These are phyloP conservation scores for Serpula lacrymans DNA, from an alignment of 768 basidiomycete genomes.

Conservation along the genomic window DNA sequence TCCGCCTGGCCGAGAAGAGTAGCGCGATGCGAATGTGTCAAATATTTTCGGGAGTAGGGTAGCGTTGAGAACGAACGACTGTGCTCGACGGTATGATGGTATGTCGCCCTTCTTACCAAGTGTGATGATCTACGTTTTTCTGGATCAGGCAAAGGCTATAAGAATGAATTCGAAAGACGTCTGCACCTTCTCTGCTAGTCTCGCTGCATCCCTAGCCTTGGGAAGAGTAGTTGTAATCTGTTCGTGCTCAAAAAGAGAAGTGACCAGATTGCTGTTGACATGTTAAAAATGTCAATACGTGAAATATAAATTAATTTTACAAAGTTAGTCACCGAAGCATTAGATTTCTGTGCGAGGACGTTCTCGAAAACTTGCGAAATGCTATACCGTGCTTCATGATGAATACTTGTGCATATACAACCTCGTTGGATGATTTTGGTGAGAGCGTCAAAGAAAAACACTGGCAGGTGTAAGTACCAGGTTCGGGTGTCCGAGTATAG, in stretches of 20 bases:
- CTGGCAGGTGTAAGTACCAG: not conserved
- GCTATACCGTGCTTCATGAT: slow-evolving; percentile 93
- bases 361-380: slow-evolving; percentile 88
- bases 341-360: slow-evolving; percentile 87
- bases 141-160: slow-evolving; percentile 7
- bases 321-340: slow-evolving; percentile 74
- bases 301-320: not conserved
- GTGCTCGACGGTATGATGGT: slow-evolving; percentile 66
- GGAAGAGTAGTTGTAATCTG: slow-evolving; percentile 94
- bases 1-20: slow-evolving; percentile 79
- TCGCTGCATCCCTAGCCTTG: slow-evolving; percentile 89
- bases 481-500: not conserved
- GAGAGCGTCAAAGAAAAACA: not conserved
- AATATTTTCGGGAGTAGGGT: slow-evolving; percentile 80
- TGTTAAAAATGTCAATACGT: no score
- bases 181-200: slow-evolving; percentile 86
- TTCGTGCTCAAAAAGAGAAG: slow-evolving; percentile 91
- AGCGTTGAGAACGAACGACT: slow-evolving; percentile 75
- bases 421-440: no score
- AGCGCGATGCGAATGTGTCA: slow-evolving; percentile 73
- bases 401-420: slow-evolving; percentile 6
- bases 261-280: slow-evolving; percentile 77
- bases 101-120: slow-evolving; percentile 83
- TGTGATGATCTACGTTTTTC: slow-evolving; percentile 76
- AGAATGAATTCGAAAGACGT: not conserved